These are phyloP conservation scores for Pseudogymnoascus sp. DNA, from an alignment of 2,329 filamentous ascomycete genomes.

Conservation along the genomic window DNA sequence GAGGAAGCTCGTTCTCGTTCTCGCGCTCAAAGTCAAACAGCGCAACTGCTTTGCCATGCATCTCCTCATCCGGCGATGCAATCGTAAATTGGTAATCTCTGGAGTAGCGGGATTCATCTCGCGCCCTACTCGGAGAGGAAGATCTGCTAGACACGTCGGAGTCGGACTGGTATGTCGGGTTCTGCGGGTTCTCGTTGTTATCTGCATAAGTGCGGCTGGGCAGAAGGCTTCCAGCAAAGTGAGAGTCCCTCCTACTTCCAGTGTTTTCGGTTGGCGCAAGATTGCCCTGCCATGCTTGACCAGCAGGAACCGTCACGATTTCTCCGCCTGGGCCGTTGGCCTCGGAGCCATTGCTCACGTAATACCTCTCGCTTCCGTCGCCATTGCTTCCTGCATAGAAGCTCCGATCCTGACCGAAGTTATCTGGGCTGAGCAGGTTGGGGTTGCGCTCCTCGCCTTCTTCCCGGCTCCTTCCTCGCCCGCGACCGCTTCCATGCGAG, in stretches of 20 bases:
- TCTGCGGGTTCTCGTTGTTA: constrained; percentile 29
- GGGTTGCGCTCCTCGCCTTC: constrained; percentile 35
- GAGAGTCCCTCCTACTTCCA: constrained; percentile 42
- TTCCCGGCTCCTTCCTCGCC: constrained; percentile 37
- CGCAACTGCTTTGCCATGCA: constrained; percentile 92
- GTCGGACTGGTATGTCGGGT: constrained; percentile 35
- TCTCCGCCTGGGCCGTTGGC: constrained; percentile 71
- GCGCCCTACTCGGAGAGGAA: constrained; percentile 49
- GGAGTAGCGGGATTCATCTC: constrained; percentile 73
- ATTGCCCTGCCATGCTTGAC: constrained; percentile 35
- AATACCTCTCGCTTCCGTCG: constrained; percentile 67
- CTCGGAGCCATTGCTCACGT: constrained; percentile 60
- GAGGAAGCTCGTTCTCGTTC: constrained; percentile 89
- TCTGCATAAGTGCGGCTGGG: constrained; percentile 31
- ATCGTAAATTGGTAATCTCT: constrained; percentile 93
- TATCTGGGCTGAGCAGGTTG: constrained; percentile 38
- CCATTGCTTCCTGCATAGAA: constrained; percentile 58
- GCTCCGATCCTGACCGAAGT: constrained; percentile 53
- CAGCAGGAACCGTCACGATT: constrained; percentile 67
- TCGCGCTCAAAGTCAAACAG: constrained; percentile 92
- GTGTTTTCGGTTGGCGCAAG: constrained; percentile 32
- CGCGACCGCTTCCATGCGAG: constrained; percentile 31
- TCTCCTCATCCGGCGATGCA: constrained; percentile 90
- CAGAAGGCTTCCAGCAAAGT: constrained; percentile 41
- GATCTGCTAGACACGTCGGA: constrained; percentile 51